Evolutionary conservation across 345 rosid species (phyloP), one percentile per base, ranked within the genome.

Genomic region (Toxicodendron radicans): DNA sequence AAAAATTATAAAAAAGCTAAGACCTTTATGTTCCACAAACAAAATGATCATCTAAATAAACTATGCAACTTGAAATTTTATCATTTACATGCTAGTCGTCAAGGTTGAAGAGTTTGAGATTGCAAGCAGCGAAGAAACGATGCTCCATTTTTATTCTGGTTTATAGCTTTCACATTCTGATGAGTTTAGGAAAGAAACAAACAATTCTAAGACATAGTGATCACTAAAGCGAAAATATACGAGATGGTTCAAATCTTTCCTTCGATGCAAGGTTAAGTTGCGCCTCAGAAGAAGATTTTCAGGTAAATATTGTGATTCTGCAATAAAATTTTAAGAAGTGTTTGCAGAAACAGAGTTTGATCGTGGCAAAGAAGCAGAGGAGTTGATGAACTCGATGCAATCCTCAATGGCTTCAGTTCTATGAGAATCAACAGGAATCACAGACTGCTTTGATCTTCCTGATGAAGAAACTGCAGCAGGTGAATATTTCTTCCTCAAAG

Each of bases 321-420:
- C 46, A 41, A 32, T 20, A 4, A 20, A 59, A 43, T 32, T 58
- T 79, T 67, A 80, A 53, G 74, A 43, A 33, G 85, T 32, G 67
- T 71, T 45, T 24, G 58, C 61, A 69, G 83, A 23, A 46, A 74
- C 72, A 65, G 93, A 85, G 57, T 67, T 85, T 35, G 92, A 88
- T 79, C 89, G 82, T 2, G 86, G 79, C 63, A 86, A 72, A 3
- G 89, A 78, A 53, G 92, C 62, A 0, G 96, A 87, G 1, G 91
- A 81, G 80, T 94, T 87, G 53, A 94, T 90, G 83, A 91, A 94
- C 74, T 90, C 81, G 56, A 94, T 94, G 82, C 98, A 94, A 73
- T 90, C 97, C 43, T 92, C 85, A 35, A 94, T 89, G 6, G 94
- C 91, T 68, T 89, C 89, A 70, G 75, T 83, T 79, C 91, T 86